Conservation (phyloP, 192 early-diverging fungal species). For the Coemansia biformis region DNA sequence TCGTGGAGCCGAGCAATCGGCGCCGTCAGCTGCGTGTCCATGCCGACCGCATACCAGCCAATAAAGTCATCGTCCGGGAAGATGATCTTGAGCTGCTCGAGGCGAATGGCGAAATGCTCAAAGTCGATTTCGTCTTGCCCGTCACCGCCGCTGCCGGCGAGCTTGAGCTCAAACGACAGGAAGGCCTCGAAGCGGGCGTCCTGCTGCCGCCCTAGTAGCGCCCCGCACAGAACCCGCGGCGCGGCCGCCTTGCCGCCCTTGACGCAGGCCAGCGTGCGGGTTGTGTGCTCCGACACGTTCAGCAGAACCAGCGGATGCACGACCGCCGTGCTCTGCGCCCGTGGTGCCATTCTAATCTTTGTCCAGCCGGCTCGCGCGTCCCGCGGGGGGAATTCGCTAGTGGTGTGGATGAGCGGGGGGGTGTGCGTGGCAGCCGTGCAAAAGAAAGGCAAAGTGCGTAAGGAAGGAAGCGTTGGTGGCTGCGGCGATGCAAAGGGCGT, state of each 20-base stretch:
- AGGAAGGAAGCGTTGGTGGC: neutral
- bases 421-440: too few relatives aligned
- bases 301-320: slow-evolving; percentile 46
- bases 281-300: slow-evolving; percentile 47
- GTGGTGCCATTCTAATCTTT: slow-evolving; percentile 6
- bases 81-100: slow-evolving; percentile 33
- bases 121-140: slow-evolving; percentile 11
- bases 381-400: neutral
- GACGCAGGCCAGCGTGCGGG: slow-evolving; percentile 30
- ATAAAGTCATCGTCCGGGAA: slow-evolving; percentile 43
- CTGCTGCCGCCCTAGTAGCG: slow-evolving; percentile 32
- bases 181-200: slow-evolving; percentile 34
- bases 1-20: slow-evolving; percentile 26
- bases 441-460: neutral
- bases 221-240: slow-evolving; percentile 18
- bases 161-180: slow-evolving; percentile 42
- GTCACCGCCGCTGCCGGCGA: slow-evolving; percentile 1
- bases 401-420: too few relatives aligned
- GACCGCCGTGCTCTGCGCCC: slow-evolving; percentile 21
- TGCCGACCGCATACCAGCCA: slow-evolving; percentile 41
- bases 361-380: too few relatives aligned
- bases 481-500: too few relatives aligned
- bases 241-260: slow-evolving; percentile 9
- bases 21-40: slow-evolving; percentile 9
- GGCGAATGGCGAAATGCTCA: slow-evolving; percentile 12